Base-by-base conservation (phyloP, 108 stramenopile genomes). In the Thalassiosira profunda region DNA sequence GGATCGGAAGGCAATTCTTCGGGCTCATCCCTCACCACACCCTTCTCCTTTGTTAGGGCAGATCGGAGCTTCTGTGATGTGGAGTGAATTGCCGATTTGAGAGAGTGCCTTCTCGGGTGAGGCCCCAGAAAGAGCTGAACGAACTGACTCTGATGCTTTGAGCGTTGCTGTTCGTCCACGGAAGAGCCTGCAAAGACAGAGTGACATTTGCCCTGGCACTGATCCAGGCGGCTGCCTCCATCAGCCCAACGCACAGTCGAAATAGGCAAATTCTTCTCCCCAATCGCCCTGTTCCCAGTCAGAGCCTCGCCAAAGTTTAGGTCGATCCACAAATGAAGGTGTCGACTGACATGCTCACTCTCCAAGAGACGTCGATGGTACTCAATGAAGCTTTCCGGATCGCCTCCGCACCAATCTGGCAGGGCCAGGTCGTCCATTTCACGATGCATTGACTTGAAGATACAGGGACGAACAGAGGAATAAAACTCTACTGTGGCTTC, bases 401-500 rank as follows among this genome's bases (percentile, higher is more conserved):
- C n/a, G n/a, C n/a, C n/a, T n/a, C n/a, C n/a, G 36, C 70, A 71
- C 70, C 70, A 71, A 30, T 38, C 36, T 11, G 70, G 70, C 10
- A 71, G 23, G 34, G 36, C 31, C 3, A 82, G n/a, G 56, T 86
- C 84, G 2, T 34, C 17, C 69, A 88, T 46, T 10, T 75, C 85
- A 24, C 62, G 43, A 17, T 45, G 76, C 41, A 36, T 29, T 30
- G 86, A 86, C 12, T 42, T 30, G 31, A 84, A 85, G 28, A 44
- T 35, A 47, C 84, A 86, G 4, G 86, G 84, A 35, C 34, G 14
- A 17, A 84, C 42, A 34, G 80, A 70, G 34, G 55, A 34, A 67
- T 60, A 90, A 46, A 88, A 90, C 54, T 90, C 89, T 38, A 82
- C 82, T 9, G 88, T 85, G 66, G 86, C 86, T 49, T 90, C 89